phyloP scores from a whole-genome alignment of 257 asterid species.

The Linaria vulgaris region DNA sequence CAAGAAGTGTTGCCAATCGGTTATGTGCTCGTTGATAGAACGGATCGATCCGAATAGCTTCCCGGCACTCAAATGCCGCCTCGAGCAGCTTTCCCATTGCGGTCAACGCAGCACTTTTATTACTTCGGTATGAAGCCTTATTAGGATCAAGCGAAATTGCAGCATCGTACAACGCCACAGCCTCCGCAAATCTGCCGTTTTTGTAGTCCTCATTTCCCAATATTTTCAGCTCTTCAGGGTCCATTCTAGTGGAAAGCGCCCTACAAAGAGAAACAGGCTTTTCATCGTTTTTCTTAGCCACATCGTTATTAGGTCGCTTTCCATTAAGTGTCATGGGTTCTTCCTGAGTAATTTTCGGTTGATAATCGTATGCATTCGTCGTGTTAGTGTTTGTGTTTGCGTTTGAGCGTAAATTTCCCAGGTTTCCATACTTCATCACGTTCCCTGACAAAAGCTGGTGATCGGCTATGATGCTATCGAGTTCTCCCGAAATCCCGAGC shows the following conservation, averaged over 20 bases:
- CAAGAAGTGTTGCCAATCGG: constrained; percentile 63
- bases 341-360: constrained; percentile 42
- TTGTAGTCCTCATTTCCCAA: constrained; percentile 95
- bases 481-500: constrained; percentile 63
- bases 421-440: constrained; percentile 54
- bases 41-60: constrained; percentile 78
- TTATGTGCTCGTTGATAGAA: constrained; percentile 79
- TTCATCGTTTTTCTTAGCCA: constrained; percentile 44
- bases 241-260: constrained; percentile 83
- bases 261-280: constrained; percentile 68
- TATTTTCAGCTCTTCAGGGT: constrained; percentile 85
- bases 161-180: constrained; percentile 81
- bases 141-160: constrained; percentile 88
- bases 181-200: constrained; percentile 91
- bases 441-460: constrained; percentile 58
- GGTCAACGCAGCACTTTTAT: constrained; percentile 88
- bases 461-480: constrained; percentile 67
- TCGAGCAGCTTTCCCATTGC: constrained; percentile 86
- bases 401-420: constrained; percentile 64
- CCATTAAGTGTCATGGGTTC: constrained; percentile 25
- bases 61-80: constrained; percentile 86
- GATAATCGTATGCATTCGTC: constrained; percentile 32
- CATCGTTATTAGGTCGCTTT: constrained; percentile 36
- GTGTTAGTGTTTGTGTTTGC: constrained; percentile 21
- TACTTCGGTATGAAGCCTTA: constrained; percentile 93